A percentile compares a stretch with the other conserved stretches of the same genome.
Conservation (phyloP, 116 monocot species). For the Dioscorea cayenensis region DNA sequence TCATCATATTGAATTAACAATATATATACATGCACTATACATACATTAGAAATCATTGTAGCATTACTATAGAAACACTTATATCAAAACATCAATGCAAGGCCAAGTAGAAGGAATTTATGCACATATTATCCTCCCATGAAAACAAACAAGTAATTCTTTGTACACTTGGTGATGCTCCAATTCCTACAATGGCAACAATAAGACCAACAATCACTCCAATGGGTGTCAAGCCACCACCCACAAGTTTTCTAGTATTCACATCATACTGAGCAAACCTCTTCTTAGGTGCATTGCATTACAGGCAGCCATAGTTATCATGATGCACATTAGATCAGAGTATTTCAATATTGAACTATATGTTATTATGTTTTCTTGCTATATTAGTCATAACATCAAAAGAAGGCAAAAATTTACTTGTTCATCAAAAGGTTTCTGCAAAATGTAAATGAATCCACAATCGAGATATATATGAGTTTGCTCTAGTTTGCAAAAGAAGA, state of each 20-base stretch:
- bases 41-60: too few species aligned
- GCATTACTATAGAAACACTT: too few species aligned
- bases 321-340: slow-evolving; percentile 32
- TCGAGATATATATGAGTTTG: slow-evolving; percentile 88
- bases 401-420: slow-evolving; percentile 56
- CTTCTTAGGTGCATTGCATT: slow-evolving; percentile 91
- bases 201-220: slow-evolving; percentile 74
- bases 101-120: too few species aligned
- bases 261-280: slow-evolving; percentile 78
- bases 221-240: slow-evolving; percentile 66
- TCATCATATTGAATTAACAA: too few species aligned
- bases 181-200: slow-evolving; percentile 65
- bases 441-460: slow-evolving; percentile 81
- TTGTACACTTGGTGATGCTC: too few species aligned
- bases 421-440: slow-evolving; percentile 82
- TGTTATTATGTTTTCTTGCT: background rate
- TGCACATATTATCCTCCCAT: too few species aligned
- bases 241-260: slow-evolving; percentile 60
- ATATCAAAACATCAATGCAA: too few species aligned
- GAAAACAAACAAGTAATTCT: too few species aligned
- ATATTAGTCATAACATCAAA: background rate
- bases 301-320: slow-evolving; percentile 76
- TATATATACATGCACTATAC: too few species aligned
- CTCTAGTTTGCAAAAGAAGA: slow-evolving; percentile 61
- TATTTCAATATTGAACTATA: too few species aligned